Evolutionary conservation across 2,329 filamentous ascomycete genomes (phyloP).

Genomic region (Sporothrix pseudoabietina): DNA sequence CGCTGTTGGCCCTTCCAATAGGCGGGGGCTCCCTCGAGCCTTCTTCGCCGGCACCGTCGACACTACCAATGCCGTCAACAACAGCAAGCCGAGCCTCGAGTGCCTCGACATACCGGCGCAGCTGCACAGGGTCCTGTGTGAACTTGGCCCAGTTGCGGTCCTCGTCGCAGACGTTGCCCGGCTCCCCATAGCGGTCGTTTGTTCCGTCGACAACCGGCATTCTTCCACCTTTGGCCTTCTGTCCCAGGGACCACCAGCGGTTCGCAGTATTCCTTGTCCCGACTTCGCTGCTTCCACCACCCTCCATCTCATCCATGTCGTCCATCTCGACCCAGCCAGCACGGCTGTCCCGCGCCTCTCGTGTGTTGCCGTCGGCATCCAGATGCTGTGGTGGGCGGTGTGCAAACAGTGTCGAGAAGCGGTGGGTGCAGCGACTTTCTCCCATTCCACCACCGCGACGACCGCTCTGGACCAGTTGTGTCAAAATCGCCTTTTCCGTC

Average conservation of each 20-base stretch:
- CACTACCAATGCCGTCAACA: slow-evolving; percentile 19
- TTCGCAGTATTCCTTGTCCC: neutral
- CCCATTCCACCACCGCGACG: neutral
- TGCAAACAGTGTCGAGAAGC: slow-evolving; percentile 17
- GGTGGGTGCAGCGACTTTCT: slow-evolving; percentile 2
- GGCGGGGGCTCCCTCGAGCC: neutral
- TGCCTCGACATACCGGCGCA: slow-evolving; percentile 38
- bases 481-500: neutral
- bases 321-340: slow-evolving; percentile 27
- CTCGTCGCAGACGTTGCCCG: slow-evolving; percentile 33
- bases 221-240: neutral
- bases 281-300: neutral
- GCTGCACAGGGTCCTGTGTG: slow-evolving; percentile 34
- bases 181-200: neutral
- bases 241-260: neutral
- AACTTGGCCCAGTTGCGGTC: slow-evolving; percentile 38
- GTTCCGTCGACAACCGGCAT: neutral
- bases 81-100: slow-evolving; percentile 36
- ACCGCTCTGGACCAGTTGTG: neutral
- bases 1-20: neutral
- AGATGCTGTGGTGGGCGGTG: neutral
- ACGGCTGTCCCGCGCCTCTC: neutral
- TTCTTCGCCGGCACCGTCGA: neutral
- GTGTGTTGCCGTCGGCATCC: neutral
- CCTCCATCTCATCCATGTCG: neutral